Evolutionary conservation across 2,329 filamentous ascomycete species (phyloP).

Genomic region (Aspergillus thermomutatus): DNA sequence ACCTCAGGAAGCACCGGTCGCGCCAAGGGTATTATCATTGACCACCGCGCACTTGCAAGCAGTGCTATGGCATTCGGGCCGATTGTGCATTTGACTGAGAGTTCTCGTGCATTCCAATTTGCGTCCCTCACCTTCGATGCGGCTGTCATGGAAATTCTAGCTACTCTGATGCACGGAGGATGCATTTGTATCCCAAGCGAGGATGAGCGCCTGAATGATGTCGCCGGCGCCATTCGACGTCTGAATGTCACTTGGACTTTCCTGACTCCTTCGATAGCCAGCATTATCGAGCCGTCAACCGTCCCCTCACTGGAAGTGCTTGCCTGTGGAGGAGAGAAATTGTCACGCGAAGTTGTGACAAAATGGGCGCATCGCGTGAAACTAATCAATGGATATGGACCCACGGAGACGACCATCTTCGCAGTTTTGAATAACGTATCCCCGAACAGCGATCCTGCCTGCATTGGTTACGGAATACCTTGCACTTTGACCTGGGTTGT

Average conservation of each 20-base stretch:
- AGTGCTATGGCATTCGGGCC: constrained; percentile 30
- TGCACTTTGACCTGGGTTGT: constrained; percentile 31
- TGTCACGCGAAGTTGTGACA: constrained; percentile 68
- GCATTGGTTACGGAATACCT: constrained; percentile 21
- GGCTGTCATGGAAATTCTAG: constrained; percentile 39
- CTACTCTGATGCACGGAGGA: constrained; percentile 41
- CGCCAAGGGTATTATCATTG: constrained; percentile 37
- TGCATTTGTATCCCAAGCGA: constrained; percentile 48
- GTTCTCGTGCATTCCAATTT: constrained; percentile 40
- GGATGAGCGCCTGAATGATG: constrained; percentile 46
- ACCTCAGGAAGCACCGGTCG: constrained; percentile 38
- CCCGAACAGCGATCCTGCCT: constrained; percentile 16
- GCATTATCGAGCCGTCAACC: constrained; percentile 38
- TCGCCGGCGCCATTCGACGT: constrained; percentile 45
- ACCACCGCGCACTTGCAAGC: constrained; percentile 32
- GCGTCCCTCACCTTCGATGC: constrained; percentile 47
- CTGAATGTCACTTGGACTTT: constrained; percentile 50
- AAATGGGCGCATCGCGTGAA: constrained; percentile 57
- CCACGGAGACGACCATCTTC: constrained; percentile 35
- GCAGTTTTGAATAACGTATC: constrained; percentile 28
- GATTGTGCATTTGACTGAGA: constrained; percentile 20
- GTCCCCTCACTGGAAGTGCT: constrained; percentile 43
- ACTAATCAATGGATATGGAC: constrained; percentile 39
- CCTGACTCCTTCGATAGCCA: constrained; percentile 45
- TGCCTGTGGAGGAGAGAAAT: constrained; percentile 51